Evolutionary conservation across 1,284 basidiomycete species (phyloP), one percentile per base, ranked within the genome.

Genomic region (Ganoderma boninense): DNA sequence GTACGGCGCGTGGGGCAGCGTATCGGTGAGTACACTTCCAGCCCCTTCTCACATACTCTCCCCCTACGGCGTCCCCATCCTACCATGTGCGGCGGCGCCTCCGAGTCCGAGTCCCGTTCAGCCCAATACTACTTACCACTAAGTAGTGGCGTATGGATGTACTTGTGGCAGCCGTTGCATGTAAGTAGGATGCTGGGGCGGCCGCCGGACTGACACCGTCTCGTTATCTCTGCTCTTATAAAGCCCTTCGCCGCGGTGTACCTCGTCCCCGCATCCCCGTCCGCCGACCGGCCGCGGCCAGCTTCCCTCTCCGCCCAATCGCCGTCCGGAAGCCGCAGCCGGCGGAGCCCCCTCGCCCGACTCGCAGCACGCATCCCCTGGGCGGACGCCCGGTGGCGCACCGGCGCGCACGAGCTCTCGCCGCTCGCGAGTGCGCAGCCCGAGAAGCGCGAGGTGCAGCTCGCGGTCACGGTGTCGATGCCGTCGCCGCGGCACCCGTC

Each of bases 271-370:
- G 16, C 18, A 32, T 32, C 29, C 18, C 44, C 44, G 2, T 20
- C 35, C 54, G 2, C n/a, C 59, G 35, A 20, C 35, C 18, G 59
- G 40, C 11, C n/a, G 23, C 18, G 59, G 23, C 13, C n/a, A 13
- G 71, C 14, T 66, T 71, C 23, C 70, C 71, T 14, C 68, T 74
- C 42, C 72, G 69, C 71, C 44, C 72, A 68, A 73, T 73, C 29
- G 66, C 64, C 71, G 63, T 75, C 40, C 35, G 64, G 64, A 44
- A 56, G 54, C 26, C 29, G 67, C 29, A 56, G 32, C 32, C 43
- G 67, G 18, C 44, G 35, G 18, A 52, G 35, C 43, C 56, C 60
- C 13, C 43, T 73, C 42, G 43, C 66, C 18, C 62, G 65, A 13
- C 0, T 70, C 29, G n/a, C 65, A 40, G 54, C 62, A n/a, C 66